Conservation (phyloP, 257 asterid genomes). For the Forsythia suspensa region DNA sequence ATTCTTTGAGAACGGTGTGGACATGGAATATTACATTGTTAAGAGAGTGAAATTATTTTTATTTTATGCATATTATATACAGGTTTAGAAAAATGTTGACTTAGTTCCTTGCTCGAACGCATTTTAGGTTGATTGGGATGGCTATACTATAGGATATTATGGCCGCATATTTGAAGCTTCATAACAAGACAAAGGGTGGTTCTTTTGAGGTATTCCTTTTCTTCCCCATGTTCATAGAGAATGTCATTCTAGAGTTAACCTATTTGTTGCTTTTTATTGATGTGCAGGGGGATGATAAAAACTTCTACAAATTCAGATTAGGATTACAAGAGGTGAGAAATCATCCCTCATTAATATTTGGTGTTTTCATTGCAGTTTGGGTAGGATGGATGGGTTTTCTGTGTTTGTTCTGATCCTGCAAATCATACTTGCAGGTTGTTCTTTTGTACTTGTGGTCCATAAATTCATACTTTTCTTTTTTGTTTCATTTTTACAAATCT, state of each 20-base stretch:
- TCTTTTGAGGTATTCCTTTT: conserved; percentile 69
- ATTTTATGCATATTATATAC: not conserved
- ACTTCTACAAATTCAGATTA: conserved; percentile 84
- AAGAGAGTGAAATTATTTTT: not conserved
- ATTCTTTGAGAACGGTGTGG: not conserved
- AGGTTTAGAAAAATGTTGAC: not conserved
- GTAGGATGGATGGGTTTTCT: conserved; percentile 12
- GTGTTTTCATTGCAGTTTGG: not conserved
- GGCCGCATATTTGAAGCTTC: conserved; percentile 99
- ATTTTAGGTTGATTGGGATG: conserved; percentile 95
- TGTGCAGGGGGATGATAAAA: conserved; percentile 89
- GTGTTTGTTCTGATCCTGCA: conserved; percentile 10
- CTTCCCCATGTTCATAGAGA: conserved; percentile 16
- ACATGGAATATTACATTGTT: not conserved
- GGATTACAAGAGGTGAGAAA: conserved; percentile 76
- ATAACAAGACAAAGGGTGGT: conserved; percentile 97
- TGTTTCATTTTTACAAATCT: not conserved
- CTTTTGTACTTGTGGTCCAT: not conserved
- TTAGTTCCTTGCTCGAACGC: conserved; percentile 19
- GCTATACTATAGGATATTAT: conserved; percentile 94
- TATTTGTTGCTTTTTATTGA: conserved; percentile 15
- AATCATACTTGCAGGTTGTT: conserved; percentile 13
- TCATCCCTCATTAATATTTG: conserved; percentile 3
- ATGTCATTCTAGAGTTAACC: conserved; percentile 5
- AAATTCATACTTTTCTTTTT: not conserved